These are phyloP conservation scores for Metschnikowia noctiluminum DNA, from an alignment of 805 yeast genomes.

Conservation along the genomic window DNA sequence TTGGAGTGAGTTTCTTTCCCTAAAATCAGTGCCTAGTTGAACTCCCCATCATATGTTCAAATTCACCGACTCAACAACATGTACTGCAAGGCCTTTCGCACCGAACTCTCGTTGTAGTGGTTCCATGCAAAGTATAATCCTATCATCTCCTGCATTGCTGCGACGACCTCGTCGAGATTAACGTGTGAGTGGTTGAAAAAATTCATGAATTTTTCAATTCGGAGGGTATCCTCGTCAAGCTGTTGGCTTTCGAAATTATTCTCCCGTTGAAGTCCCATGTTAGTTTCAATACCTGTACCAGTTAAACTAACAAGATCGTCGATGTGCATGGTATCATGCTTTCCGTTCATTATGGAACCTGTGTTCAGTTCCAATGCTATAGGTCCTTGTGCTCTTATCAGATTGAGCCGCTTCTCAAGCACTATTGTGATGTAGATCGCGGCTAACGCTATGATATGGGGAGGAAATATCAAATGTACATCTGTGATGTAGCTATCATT, in stretches of 20 bases:
- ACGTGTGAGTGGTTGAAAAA: slow-evolving; percentile 76
- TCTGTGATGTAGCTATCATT: slow-evolving; percentile 91
- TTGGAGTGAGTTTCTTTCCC: background rate
- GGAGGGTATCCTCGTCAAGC: slow-evolving; percentile 36
- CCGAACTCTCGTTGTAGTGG: slow-evolving; percentile 65
- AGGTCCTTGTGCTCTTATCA: slow-evolving; percentile 14
- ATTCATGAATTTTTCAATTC: slow-evolving; percentile 54
- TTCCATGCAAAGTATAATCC: slow-evolving; percentile 85
- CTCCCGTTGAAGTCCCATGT: slow-evolving; percentile 4
- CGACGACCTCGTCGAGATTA: slow-evolving; percentile 72
- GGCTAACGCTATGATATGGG: slow-evolving; percentile 81
- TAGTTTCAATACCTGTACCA: slow-evolving; percentile 1
- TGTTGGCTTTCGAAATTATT: slow-evolving; percentile 25
- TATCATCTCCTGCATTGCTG: slow-evolving; percentile 80
- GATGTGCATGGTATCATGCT: slow-evolving; percentile 27
- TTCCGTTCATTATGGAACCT: slow-evolving; percentile 13
- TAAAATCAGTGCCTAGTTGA: background rate
- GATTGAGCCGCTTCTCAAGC: slow-evolving; percentile 39
- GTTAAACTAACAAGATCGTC: slow-evolving; percentile 35
- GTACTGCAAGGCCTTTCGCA: slow-evolving; percentile 46
- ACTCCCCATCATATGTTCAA: background rate
- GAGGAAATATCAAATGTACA: slow-evolving; percentile 76
- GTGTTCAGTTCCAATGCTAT: slow-evolving; percentile 11
- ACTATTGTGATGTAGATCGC: slow-evolving; percentile 78
- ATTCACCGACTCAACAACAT: slow-evolving; percentile 33